Base-by-base conservation (phyloP, 179 eudicot genomes). In the Heliamphora pulchella region DNA sequence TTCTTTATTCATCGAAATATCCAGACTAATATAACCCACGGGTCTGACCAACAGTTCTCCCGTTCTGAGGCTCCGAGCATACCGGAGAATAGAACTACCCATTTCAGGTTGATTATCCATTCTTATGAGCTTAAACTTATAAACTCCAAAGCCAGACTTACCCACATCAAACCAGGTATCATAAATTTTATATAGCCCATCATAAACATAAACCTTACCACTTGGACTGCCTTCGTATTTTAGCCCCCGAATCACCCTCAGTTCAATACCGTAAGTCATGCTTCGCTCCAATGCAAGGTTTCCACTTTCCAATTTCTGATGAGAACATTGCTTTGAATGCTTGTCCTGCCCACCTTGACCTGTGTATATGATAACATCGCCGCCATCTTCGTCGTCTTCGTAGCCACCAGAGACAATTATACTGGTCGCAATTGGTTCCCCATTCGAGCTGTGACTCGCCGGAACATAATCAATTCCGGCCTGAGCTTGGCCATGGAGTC, bases 331-430 rank as follows among this genome's bases (percentile, higher is more conserved):
- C 82, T 79, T 87, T 2, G 78, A 76, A 44, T 87, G 55, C 69
- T 86, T 90, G 74, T 92, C 99, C 67, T 89, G 93, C 46, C 99
- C 98, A 57, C 98, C 99, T 65, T 96, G 99, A 0, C 99, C 99
- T 0, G 99, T 90, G 53, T 96, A 96, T 5, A 90, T 76, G 2
- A 96, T 62, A 50, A 89, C 94, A 79, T 96, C 98, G n/a, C 99
- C 99, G 0, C 81, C 39, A 78, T 93, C 97, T 22, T 87, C 94
- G 82, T 93, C 97, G 55, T 93, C 98, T 57, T 93, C 98, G 31
- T 93, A 93, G 41, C 97, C 97, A 61, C 99, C 99, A 0, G 98
- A 94, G 7, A 92, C 96, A 43, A 96, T 89, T 3, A 96, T 81
- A 79, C 98, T 94, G 0, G 98, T 96, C 0, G 98, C 98, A 81